Conservation (phyloP, 768 basidiomycete species). For the Hypholoma sublateritium region DNA sequence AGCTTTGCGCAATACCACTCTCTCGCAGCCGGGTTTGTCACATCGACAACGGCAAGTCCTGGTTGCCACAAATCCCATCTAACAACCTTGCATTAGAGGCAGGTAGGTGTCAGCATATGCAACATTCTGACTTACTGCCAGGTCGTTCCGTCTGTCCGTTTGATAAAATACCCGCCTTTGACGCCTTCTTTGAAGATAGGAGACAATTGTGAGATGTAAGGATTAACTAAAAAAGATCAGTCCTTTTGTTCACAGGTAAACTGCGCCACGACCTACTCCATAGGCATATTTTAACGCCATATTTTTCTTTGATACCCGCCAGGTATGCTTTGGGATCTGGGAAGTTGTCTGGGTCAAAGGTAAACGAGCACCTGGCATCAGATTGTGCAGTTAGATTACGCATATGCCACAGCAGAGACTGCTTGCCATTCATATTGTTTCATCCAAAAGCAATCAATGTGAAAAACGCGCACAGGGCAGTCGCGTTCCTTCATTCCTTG, state of each 20-base stretch:
- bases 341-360: constrained; percentile 76
- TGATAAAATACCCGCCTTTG: constrained; percentile 69
- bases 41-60: constrained; percentile 60
- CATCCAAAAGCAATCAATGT: constrained; percentile 80
- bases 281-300: constrained; percentile 69
- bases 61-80: constrained; percentile 32
- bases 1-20: constrained; percentile 57
- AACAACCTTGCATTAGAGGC: not conserved
- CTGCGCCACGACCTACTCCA: constrained; percentile 49
- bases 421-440: constrained; percentile 65
- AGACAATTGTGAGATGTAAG: constrained; percentile 69
- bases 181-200: constrained; percentile 70
- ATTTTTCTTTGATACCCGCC: constrained; percentile 56
- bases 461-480: constrained; percentile 69
- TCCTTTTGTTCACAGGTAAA: not conserved
- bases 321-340: constrained; percentile 69
- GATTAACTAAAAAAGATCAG: constrained; percentile 50
- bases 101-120: not conserved
- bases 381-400: constrained; percentile 18
- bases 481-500: constrained; percentile 67
- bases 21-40: constrained; percentile 53
- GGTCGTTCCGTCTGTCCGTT: constrained; percentile 62
- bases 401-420: not conserved
- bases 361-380: constrained; percentile 63
- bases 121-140: constrained; percentile 55